Base-by-base conservation (phyloP, 2,329 filamentous ascomycete genomes). In the Raffaelea ambrosiae region DNA sequence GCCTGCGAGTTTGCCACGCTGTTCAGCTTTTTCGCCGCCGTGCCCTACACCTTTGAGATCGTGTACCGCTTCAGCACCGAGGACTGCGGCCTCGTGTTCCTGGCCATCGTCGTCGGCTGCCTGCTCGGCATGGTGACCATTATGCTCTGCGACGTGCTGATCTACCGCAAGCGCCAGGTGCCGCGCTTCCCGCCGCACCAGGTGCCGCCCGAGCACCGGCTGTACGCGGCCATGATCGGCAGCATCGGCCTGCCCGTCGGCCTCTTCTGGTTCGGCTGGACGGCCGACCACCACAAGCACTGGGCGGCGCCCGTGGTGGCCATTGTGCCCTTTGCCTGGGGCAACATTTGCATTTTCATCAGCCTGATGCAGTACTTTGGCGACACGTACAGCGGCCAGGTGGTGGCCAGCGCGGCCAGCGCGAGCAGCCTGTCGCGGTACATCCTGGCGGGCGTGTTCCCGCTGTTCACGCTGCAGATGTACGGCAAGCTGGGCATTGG, bases 191-290 rank as follows among this genome's bases (percentile, higher is more conserved):
- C 65, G 0, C 59, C 59, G 1, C 56, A 64, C 22, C 57, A 59
- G 22, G 66, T 71, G 0, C 67, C 68, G 0, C 77, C 79, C 0
- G 79, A 84, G 59, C 66, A 81, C 50, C 66, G 80, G 0, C 63
- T 84, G 11, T 75, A 79, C 49, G 69, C 72, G 1, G 76, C 77
- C 16, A 80, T 82, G 73, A 60, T 79, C 9, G 78, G 77, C 1
- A 74, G 74, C 50, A 40, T 77, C 14, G 71, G 72, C 0, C 59
- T 81, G 7, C 74, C 76, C 1, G 45, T 75, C 1, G 71, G 71
- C 0, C 57, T 83, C 10, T 81, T 81, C 55, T 79, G 78, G 76
- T 79, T 79, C 53, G 76, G 70, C 1, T 83, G 79, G 79, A 71
- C 73, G 1, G 71, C 74, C 1, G 60, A 66, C 4, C 49, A 53